These are phyloP conservation scores for Nepenthes gracilis DNA, from an alignment of 148 eudicot genomes.

Conservation along the genomic window DNA sequence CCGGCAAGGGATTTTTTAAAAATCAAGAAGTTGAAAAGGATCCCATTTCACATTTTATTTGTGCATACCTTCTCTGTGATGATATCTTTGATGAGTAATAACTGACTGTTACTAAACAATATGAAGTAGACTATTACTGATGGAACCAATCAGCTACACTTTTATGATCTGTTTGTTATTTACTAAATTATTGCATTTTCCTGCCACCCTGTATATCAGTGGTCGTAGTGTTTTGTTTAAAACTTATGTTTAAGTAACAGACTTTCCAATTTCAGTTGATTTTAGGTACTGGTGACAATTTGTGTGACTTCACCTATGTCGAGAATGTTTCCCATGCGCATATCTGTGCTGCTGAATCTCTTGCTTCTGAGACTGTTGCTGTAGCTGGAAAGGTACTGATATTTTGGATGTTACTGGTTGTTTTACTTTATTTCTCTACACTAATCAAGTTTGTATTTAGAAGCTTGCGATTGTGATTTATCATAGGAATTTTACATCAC, in stretches of 20 bases:
- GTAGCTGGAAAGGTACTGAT: conserved; percentile 76
- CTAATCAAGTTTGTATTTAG: neutral
- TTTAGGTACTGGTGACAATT: conserved; percentile 63
- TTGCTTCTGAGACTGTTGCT: conserved; percentile 30
- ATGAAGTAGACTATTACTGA: too few species aligned
- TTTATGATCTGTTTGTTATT: too few species aligned
- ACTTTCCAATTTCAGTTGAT: conserved; percentile 72
- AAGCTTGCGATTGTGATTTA: conserved; percentile 3
- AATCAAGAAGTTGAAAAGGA: too few species aligned
- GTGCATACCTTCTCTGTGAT: too few species aligned
- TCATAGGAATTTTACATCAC: conserved; percentile 79
- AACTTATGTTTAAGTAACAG: conserved; percentile 27
- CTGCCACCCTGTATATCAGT: neutral
- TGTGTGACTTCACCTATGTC: conserved; percentile 79
- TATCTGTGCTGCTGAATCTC: conserved; percentile 82
- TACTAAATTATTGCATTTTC: neutral
- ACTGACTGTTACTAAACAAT: too few species aligned
- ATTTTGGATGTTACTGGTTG: conserved; percentile 1
- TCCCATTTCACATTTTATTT: too few species aligned
- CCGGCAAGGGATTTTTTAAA: too few species aligned
- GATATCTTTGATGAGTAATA: too few species aligned
- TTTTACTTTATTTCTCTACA: neutral
- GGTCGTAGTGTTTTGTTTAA: neutral
- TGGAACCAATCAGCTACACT: too few species aligned
- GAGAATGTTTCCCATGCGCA: conserved; percentile 96